Evolutionary conservation across 2,329 filamentous ascomycete species (phyloP).

Genomic region (Fusarium sp.): DNA sequence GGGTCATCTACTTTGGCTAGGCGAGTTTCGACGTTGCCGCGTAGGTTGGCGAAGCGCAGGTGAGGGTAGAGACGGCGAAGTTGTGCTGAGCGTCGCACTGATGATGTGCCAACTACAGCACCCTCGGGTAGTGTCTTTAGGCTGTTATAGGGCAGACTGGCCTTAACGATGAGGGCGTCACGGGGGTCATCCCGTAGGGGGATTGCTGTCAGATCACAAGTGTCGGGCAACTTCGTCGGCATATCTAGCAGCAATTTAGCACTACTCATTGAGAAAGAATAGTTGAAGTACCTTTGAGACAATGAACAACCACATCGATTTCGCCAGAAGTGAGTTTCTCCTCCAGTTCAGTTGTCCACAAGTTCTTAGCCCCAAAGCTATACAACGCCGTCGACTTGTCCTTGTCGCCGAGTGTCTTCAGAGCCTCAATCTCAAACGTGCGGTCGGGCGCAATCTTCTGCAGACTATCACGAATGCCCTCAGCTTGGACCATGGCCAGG

Average conservation of each 20-base stretch:
- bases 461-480: not conserved
- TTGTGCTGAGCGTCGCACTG: not conserved
- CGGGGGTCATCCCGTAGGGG: not conserved
- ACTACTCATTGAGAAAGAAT: rapidly evolving
- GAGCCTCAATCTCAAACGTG: not conserved
- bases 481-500: not conserved
- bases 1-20: not conserved
- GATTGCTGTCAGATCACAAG: not conserved
- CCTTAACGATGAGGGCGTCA: not conserved
- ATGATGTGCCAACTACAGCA: constrained; percentile 1
- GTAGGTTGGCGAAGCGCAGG: not conserved
- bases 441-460: not conserved
- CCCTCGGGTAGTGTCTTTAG: not conserved
- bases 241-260: not conserved
- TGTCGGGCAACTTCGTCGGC: not conserved
- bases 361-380: not conserved
- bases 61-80: not conserved
- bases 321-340: not conserved
- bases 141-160: not conserved
- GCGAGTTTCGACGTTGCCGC: constrained; percentile 5
- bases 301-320: not conserved
- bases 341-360: not conserved
- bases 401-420: not conserved
- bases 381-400: not conserved
- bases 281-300: not conserved